Base-by-base conservation (phyloP, 257 asterid genomes). In the Gynochthodes officinalis region DNA sequence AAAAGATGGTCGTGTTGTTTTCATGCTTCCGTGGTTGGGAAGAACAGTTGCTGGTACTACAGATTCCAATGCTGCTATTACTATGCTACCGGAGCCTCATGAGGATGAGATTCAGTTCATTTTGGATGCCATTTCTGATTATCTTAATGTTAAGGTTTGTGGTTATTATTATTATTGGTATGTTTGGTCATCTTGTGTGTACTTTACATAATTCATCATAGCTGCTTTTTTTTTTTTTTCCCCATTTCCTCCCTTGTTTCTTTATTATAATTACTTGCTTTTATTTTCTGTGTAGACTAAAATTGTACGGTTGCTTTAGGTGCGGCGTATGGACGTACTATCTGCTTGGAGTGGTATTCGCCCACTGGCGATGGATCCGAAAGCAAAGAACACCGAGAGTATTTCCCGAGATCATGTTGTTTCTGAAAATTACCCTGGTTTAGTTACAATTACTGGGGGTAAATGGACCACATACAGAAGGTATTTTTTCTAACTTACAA, bases 271-370 rank as follows among this genome's bases (percentile, higher is more conserved):
- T 37, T 53, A n/a, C 70, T 67, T 68, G 30, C 40, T 23, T 2
- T 60, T 71, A 33, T 23, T 64, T 78, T 32, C 49, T 40, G 58
- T 72, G 67, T 65, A 55, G 59, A 81, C 72, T 75, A 68, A 81
- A 27, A 65, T 28, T 79, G 69, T 44, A 43, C 30, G 50, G 67
- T 64, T 76, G 60, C 49, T 70, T 72, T 83, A 95, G 99, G 99
- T 95, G 27, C 86, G 98, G 14, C 96, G 99, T 35, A 53, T 70
- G 28, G 98, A 95, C 76, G 99, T 95, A 66, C 88, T 92, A 75
- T 95, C 99, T 19, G 99, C 99, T 54, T 95, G 99, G 99, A 92
- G 99, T 83, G 99, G 98, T 79, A 95, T 95, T 70, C 89, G 99
- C 55, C 97, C 99, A 67, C 79, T 95, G 90, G 99, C 99, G 54